Percentiles rank a stretch among this genome's conserved stretches.
Conservation (phyloP, 345 rosid species). For the Ricinus communis region DNA sequence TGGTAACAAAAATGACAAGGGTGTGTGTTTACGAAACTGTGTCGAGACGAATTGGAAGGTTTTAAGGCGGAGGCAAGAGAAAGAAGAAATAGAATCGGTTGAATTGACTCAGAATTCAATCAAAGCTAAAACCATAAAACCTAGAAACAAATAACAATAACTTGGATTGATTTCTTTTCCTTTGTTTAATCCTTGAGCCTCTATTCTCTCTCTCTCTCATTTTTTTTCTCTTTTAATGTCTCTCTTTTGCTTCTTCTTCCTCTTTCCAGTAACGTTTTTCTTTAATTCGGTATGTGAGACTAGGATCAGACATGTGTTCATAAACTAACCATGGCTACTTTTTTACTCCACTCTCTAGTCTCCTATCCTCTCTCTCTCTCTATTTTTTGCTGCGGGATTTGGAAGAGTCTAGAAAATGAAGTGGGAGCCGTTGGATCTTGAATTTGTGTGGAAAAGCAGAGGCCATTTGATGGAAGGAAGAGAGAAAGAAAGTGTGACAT, state of each 20-base stretch:
- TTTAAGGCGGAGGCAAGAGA: neutral
- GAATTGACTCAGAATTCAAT: conserved; percentile 27
- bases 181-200: too few species aligned
- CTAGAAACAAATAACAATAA: too few species aligned
- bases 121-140: too few species aligned
- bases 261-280: conserved; percentile 14
- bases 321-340: conserved; percentile 39
- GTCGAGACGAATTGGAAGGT: neutral
- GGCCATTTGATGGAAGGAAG: conserved; percentile 37
- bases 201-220: too few species aligned
- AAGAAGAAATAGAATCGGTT: conserved; percentile 15
- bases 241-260: neutral
- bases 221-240: too few species aligned
- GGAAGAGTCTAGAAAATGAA: conserved; percentile 64
- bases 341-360: neutral
- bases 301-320: conserved; percentile 31
- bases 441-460: conserved; percentile 4
- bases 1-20: neutral
- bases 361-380: neutral
- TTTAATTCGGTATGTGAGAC: conserved; percentile 19
- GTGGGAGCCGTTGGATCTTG: conserved; percentile 48
- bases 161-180: too few species aligned
- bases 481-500: conserved; percentile 33
- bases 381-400: neutral
- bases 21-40: neutral